A percentile compares a stretch with the other conserved stretches of the same genome.
phyloP scores from a whole-genome alignment of 2,329 filamentous ascomycete genomes.

The Aspergillus glaucus region DNA sequence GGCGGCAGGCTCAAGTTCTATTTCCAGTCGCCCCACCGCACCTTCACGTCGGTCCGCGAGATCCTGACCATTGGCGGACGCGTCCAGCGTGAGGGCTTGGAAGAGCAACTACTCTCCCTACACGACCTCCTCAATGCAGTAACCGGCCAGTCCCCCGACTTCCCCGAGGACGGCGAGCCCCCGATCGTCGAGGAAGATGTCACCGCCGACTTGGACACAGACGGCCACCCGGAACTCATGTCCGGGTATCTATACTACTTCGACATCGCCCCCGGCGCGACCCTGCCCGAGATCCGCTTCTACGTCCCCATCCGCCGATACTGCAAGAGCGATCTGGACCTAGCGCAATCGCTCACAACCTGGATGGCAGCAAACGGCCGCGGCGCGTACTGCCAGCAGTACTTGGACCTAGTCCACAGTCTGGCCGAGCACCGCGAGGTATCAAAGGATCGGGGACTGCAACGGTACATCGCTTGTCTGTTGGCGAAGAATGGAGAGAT shows the following conservation, averaged over 20 bases:
- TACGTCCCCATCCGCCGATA: neutral
- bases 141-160: neutral
- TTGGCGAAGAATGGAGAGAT: conserved; percentile 2
- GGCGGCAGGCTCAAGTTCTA: neutral
- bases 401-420: neutral
- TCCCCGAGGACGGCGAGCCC: neutral
- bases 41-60: neutral
- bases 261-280: neutral
- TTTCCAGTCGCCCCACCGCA: neutral
- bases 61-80: neutral
- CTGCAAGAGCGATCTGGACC: neutral
- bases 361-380: neutral
- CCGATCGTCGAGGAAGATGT: neutral
- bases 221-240: neutral
- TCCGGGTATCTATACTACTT: neutral
- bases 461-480: neutral
- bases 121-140: neutral
- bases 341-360: neutral
- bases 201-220: neutral
- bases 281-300: neutral
- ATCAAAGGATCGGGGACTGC: neutral
- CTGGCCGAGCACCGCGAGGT: neutral
- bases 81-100: neutral
- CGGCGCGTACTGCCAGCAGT: neutral
- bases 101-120: neutral